Conservation (phyloP, 768 basidiomycete genomes). For the Tremella fuciformis region DNA sequence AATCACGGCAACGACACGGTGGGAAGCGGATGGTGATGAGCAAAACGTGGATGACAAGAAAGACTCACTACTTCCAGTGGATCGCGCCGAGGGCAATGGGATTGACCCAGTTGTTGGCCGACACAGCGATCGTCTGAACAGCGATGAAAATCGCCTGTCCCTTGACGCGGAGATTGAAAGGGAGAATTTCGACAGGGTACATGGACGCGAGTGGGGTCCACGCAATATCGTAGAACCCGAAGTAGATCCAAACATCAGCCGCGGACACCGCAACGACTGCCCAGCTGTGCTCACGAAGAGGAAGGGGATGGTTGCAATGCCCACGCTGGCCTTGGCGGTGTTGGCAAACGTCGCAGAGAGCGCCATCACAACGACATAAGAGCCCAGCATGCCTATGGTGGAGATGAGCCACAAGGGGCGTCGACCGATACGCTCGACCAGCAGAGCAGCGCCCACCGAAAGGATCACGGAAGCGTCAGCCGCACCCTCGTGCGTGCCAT, state of each 20-base stretch:
- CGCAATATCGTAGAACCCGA: no score
- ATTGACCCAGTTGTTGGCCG: conserved; percentile 24
- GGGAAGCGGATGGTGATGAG: no score
- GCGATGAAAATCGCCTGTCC: conserved; percentile 18
- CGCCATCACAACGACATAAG: conserved; percentile 27
- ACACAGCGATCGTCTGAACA: neutral
- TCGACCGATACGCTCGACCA: conserved; percentile 39
- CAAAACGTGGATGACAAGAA: neutral
- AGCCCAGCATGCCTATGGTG: conserved; percentile 31
- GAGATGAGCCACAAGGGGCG: conserved; percentile 32
- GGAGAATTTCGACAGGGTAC: conserved; percentile 21
- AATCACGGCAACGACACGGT: no score
- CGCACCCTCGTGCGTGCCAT: no score
- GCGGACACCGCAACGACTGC: neutral
- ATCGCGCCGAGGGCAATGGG: conserved; percentile 19
- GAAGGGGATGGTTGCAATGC: conserved; percentile 35
- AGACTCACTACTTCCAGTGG: conserved; percentile 28
- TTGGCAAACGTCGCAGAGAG: conserved; percentile 27
- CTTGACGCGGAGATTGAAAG: conserved; percentile 16
- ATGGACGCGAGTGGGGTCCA: neutral
- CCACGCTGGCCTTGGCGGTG: conserved; percentile 9
- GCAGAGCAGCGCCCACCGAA: neutral
- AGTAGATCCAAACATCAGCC: neutral
- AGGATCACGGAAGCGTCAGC: no score
- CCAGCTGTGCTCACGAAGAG: conserved; percentile 25